A percentile compares a stretch with the other conserved stretches of the same genome.
phyloP scores from a whole-genome alignment of 164 flowering plant genomes.

The Nelumbo lutea region DNA sequence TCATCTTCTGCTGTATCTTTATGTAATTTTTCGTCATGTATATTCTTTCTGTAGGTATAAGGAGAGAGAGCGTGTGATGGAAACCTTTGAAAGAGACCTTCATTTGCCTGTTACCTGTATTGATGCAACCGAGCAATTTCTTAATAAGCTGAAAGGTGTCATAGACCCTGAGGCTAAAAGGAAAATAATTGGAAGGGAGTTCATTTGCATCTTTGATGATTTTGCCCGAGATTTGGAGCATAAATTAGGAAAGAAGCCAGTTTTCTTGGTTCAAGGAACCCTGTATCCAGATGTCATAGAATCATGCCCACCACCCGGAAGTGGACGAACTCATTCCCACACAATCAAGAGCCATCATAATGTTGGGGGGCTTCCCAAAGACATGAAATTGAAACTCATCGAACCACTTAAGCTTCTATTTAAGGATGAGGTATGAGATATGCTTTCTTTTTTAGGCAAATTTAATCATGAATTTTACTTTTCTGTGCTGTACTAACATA shows the following conservation, averaged over 20 bases:
- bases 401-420: constrained; percentile 96
- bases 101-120: constrained; percentile 91
- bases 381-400: constrained; percentile 95
- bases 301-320: constrained; percentile 98
- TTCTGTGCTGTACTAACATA: not conserved
- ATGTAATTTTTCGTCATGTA: constrained; percentile 4
- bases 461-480: not conserved
- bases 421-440: constrained; percentile 82
- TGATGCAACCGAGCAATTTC: constrained; percentile 77
- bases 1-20: constrained; percentile 3
- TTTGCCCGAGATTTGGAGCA: constrained; percentile 75
- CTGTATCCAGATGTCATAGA: constrained; percentile 97
- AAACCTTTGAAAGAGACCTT: constrained; percentile 77
- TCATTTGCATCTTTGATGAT: constrained; percentile 71
- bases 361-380: constrained; percentile 98
- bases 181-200: constrained; percentile 92
- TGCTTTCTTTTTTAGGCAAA: not conserved
- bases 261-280: constrained; percentile 91
- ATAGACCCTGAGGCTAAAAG: constrained; percentile 87
- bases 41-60: constrained; percentile 45
- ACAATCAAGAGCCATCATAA: constrained; percentile 99
- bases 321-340: constrained; percentile 90
- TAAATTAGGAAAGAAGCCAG: constrained; percentile 60
- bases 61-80: constrained; percentile 90
- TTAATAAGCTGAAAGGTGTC: constrained; percentile 79